Evolutionary conservation across 306 rosid genomes (phyloP), one percentile per base, ranked within the genome.

Genomic region (Cicer bijugum): DNA sequence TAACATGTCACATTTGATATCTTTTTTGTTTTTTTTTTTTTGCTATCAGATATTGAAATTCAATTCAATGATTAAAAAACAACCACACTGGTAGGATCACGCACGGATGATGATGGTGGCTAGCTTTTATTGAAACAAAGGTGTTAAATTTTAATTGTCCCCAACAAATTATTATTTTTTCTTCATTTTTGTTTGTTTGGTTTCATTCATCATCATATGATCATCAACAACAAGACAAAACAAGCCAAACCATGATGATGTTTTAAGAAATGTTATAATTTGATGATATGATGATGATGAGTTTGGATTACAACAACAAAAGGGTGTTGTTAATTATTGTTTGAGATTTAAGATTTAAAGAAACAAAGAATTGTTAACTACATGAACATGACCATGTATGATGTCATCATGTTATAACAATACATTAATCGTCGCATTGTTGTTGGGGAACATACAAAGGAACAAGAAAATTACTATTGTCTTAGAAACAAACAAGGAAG

Each of bases 31-130:
- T 20, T 20, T 20, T 51, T 40, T 71, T 28, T 28, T 28, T 28
- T 28, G 33, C 63, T 10, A 50, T 62, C 45, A 74, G 42, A 68
- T 44, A 62, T 70, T 81, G 74, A 76, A 58, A 70, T 81, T 71
- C 78, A 75, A 53, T 69, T 81, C 72, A 70, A 76, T 81, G 84
- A 81, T 43, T 60, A 12, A 69, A 75, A 81, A 81, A 70, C 51
- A 61, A 81, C 62, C 80, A 33, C 53, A 69, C 62, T 80, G 74
- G 67, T 33, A 15, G 39, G 39, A 43, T 33, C 66, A 59, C 45
- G 45, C 69, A 37, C 43, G 50, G 60, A 14, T 67, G 14, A 42
- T 12, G 45, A 48, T 68, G 20, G 47, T 51, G 60, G 44, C 53
- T 61, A 8, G 40, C 9, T 35, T 74, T 69, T 71, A 75, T 81